Evolutionary conservation across 805 yeast genomes (phyloP).

Genomic region (Wickerhamiella spandovensis): DNA sequence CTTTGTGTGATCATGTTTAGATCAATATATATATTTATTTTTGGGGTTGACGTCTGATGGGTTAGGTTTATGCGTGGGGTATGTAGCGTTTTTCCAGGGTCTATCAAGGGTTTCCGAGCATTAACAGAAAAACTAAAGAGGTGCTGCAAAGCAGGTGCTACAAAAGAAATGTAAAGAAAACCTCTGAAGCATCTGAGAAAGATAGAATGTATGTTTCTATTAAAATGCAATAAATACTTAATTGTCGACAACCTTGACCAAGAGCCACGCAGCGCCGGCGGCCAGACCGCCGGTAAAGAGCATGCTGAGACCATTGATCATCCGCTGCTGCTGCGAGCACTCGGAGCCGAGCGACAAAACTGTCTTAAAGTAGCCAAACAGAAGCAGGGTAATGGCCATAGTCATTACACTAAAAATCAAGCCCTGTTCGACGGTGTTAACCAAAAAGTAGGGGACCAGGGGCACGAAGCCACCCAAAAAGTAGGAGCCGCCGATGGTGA

Average conservation of each 20-base stretch:
- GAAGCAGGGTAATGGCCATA: slow-evolving; percentile 74
- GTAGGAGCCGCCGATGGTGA: slow-evolving; percentile 81
- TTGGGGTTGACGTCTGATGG: too few species aligned
- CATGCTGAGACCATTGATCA: slow-evolving; percentile 82
- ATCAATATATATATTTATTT: too few species aligned
- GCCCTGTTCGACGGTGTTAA: slow-evolving; percentile 61
- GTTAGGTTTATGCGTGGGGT: background rate
- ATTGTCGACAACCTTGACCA: slow-evolving; percentile 33
- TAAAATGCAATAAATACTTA: slow-evolving; percentile 1
- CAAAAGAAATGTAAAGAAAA: background rate
- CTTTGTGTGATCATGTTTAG: too few species aligned
- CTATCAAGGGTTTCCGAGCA: too few species aligned
- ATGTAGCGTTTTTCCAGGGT: background rate
- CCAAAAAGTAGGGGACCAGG: slow-evolving; percentile 79
- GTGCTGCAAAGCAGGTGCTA: too few species aligned
- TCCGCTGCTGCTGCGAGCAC: slow-evolving; percentile 32
- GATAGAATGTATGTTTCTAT: too few species aligned
- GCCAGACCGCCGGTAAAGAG: slow-evolving; percentile 92
- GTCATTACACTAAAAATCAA: slow-evolving; percentile 58
- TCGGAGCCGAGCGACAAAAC: slow-evolving; percentile 72
- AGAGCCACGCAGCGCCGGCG: slow-evolving; percentile 92
- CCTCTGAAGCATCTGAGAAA: too few species aligned
- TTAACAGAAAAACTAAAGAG: too few species aligned
- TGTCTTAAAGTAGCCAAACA: slow-evolving; percentile 80
- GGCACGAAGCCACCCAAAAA: slow-evolving; percentile 91